Evolutionary conservation across 352 stramenopile species (phyloP).

Genomic region (Globisporangium carolinianum): DNA sequence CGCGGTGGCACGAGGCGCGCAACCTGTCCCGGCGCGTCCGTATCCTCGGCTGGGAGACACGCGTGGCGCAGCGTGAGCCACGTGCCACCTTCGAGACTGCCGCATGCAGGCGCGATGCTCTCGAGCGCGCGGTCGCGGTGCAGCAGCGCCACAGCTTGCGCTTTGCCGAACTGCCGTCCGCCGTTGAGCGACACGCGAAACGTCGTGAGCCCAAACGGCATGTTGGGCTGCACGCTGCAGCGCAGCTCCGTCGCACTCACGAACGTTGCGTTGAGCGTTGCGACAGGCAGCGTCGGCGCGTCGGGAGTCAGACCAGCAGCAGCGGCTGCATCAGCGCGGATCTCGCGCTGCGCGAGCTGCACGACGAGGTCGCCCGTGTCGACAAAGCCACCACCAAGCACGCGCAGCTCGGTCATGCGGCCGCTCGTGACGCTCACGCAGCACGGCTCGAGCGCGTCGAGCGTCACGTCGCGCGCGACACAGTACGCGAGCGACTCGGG

Average conservation of each 20-base stretch:
- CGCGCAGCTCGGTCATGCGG: constrained; percentile 39
- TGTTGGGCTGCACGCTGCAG: constrained; percentile 54
- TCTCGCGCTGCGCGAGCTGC: constrained; percentile 29
- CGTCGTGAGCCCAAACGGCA: constrained; percentile 55
- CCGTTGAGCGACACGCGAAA: constrained; percentile 60
- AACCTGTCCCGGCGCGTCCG: constrained; percentile 36
- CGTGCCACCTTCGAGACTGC: constrained; percentile 32
- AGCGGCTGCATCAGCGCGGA: constrained; percentile 6
- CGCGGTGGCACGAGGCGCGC: constrained; percentile 39
- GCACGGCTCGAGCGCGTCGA: constrained; percentile 40
- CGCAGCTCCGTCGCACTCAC: constrained; percentile 35
- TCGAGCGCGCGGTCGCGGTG: constrained; percentile 39
- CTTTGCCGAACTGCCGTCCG: constrained; percentile 43
- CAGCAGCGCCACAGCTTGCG: constrained; percentile 31
- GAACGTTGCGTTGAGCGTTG: constrained; percentile 50
- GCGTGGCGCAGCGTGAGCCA: constrained; percentile 22
- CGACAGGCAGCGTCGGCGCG: constrained; percentile 13
- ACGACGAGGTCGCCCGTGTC: constrained; percentile 62
- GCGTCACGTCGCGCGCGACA: constrained; percentile 38
- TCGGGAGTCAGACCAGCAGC: background rate
- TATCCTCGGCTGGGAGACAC: constrained; percentile 28
- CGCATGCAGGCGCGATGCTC: constrained; percentile 25
- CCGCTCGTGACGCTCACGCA: constrained; percentile 55
- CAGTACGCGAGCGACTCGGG: constrained; percentile 37
- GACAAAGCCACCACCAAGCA: constrained; percentile 51